These are phyloP conservation scores for Monosporascus sp. DNA, from an alignment of 2,329 filamentous ascomycete species.

Conservation along the genomic window DNA sequence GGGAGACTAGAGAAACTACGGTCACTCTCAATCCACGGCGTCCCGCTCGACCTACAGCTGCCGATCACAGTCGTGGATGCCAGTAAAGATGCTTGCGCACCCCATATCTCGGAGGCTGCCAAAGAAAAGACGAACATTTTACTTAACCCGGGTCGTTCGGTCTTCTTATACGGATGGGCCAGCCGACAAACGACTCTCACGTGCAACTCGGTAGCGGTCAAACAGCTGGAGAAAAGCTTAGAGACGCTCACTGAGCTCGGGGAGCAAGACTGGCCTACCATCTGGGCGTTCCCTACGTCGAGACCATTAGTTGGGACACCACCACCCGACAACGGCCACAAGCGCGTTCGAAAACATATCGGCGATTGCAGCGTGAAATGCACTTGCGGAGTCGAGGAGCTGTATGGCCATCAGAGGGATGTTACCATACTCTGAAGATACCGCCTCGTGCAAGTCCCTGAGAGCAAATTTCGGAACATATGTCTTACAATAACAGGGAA, in stretches of 20 bases:
- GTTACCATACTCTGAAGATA: constrained; percentile 11
- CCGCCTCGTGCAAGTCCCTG: background rate
- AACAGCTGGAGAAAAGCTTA: constrained; percentile 51
- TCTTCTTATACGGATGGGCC: constrained; percentile 69
- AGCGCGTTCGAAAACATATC: constrained; percentile 21
- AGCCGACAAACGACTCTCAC: constrained; percentile 60
- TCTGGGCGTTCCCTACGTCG: constrained; percentile 25
- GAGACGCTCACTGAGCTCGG: constrained; percentile 17
- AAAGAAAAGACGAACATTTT: constrained; percentile 33
- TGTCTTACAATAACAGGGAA: background rate
- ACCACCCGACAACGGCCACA: constrained; percentile 11
- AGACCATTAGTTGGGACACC: constrained; percentile 23
- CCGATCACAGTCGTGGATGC: constrained; percentile 54
- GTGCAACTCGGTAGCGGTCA: constrained; percentile 62
- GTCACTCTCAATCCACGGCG: constrained; percentile 30
- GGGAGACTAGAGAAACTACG: constrained; percentile 25
- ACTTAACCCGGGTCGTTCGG: constrained; percentile 51
- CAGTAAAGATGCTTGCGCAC: constrained; percentile 27
- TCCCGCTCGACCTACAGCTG: constrained; percentile 37
- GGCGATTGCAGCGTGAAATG: constrained; percentile 23
- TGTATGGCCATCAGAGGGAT: constrained; percentile 13
- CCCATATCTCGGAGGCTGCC: constrained; percentile 19
- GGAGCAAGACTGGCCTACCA: constrained; percentile 22
- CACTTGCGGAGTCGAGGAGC: constrained; percentile 21
- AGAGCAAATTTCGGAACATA: background rate